Conservation (phyloP, 257 asterid genomes). For the Misopates orontium region DNA sequence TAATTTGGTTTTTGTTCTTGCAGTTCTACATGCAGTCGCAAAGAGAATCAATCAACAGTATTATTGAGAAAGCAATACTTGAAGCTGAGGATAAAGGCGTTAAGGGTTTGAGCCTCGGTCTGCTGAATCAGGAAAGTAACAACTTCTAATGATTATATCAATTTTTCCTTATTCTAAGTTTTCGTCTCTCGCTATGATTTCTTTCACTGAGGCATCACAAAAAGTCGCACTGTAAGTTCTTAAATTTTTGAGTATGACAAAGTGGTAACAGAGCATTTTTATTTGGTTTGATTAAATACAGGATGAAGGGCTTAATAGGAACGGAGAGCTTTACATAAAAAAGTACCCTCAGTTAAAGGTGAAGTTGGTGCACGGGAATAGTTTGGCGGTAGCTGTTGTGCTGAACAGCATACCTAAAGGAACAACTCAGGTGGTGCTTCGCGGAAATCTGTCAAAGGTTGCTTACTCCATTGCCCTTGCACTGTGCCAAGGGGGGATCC, state of each 20-base stretch:
- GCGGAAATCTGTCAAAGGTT: conserved; percentile 28
- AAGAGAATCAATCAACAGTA: conserved; percentile 25
- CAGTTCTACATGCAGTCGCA: conserved; percentile 33
- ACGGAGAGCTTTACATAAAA: conserved; percentile 28
- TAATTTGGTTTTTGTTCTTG: background rate
- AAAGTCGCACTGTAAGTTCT: too few relatives aligned
- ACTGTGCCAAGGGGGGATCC: conserved; percentile 28
- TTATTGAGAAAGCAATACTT: conserved; percentile 27
- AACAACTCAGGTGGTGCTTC: conserved; percentile 28
- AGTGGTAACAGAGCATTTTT: too few relatives aligned
- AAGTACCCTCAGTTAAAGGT: conserved; percentile 27
- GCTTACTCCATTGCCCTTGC: conserved; percentile 30
- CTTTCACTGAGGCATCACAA: too few relatives aligned
- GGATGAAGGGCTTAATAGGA: conserved; percentile 29
- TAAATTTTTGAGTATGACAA: too few relatives aligned
- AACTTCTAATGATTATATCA: too few relatives aligned
- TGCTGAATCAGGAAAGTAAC: conserved; percentile 34
- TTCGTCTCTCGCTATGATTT: too few relatives aligned
- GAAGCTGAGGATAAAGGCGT: conserved; percentile 37
- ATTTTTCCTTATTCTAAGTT: too few relatives aligned
- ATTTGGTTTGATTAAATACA: background rate
- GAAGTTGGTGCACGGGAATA: conserved; percentile 33
- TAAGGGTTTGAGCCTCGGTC: conserved; percentile 33
- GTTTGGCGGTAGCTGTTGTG: conserved; percentile 36
- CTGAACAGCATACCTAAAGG: conserved; percentile 33